phyloP scores from a whole-genome alignment of 129 eudicot species.

The Lactuca saligna region DNA sequence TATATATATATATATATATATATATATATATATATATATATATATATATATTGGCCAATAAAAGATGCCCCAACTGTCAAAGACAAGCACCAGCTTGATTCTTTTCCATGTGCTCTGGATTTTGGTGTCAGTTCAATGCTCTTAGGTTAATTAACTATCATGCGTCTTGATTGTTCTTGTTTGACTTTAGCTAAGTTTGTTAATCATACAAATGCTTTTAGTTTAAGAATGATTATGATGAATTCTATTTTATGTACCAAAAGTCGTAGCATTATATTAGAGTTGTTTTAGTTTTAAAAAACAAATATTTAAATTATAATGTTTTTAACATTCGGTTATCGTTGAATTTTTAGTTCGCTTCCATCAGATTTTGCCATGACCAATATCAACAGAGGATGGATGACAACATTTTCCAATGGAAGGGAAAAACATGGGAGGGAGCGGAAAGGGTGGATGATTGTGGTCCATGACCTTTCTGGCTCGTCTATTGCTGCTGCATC shows the following conservation, averaged over 20 bases:
- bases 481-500: conserved; percentile 95
- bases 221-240: background rate
- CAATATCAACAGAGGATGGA: conserved; percentile 64
- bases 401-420: conserved; percentile 52
- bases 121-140: conserved; percentile 26
- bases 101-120: conserved; percentile 65
- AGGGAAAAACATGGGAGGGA: conserved; percentile 55
- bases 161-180: conserved; percentile 17
- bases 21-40: conserved; percentile 13
- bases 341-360: conserved; percentile 52
- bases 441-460: conserved; percentile 94
- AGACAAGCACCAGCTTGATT: conserved; percentile 51
- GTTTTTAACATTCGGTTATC: background rate
- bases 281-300: background rate
- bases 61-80: conserved; percentile 39
- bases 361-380: conserved; percentile 67
- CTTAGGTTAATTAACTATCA: conserved; percentile 18
- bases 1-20: conserved; percentile 13
- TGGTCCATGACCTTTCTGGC: conserved; percentile 81
- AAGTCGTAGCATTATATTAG: background rate
- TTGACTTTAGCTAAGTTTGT: conserved; percentile 19
- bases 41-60: conserved; percentile 20
- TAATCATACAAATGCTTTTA: conserved; percentile 13
- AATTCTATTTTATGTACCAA: background rate
- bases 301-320: background rate